Percentiles rank a stretch among this genome's conserved stretches.
Conservation (phyloP, 1,284 basidiomycete species). For the Pyrrhoderma lamaoense region DNA sequence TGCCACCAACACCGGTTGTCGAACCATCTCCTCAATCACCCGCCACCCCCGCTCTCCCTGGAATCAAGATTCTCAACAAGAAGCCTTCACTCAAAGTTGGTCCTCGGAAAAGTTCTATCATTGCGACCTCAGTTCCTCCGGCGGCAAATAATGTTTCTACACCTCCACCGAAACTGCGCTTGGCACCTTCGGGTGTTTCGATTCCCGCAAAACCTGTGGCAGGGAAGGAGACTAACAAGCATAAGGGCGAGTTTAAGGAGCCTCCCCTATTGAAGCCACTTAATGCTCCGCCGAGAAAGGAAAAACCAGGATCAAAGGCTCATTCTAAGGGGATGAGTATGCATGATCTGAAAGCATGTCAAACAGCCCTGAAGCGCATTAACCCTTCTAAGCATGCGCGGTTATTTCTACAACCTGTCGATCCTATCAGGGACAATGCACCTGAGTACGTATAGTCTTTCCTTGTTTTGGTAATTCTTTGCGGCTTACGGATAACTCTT, state of each 20-base stretch:
- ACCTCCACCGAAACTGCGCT: conserved; percentile 8
- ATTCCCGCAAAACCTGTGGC: conserved; percentile 13
- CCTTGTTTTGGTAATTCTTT: conserved; percentile 2
- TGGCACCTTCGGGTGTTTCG: not conserved
- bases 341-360: conserved; percentile 75
- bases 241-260: conserved; percentile 25
- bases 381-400: conserved; percentile 60
- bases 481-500: conserved; percentile 12
- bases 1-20: conserved; percentile 68
- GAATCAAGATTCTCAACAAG: conserved; percentile 43
- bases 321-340: conserved; percentile 78
- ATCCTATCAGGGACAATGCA: conserved; percentile 79
- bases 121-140: not conserved
- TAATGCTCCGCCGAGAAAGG: conserved; percentile 27
- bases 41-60: conserved; percentile 1
- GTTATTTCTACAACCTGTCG: conserved; percentile 84
- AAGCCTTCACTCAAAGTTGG: conserved; percentile 36
- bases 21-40: conserved; percentile 47
- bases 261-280: conserved; percentile 6
- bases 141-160: conserved; percentile 1
- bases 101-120: conserved; percentile 12
- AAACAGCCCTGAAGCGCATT: conserved; percentile 79
- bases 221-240: conserved; percentile 24
- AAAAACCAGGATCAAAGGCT: conserved; percentile 54
- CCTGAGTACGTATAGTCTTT: conserved; percentile 53